A percentile compares a stretch with the other conserved stretches of the same genome.
Conservation (phyloP, 495 filamentous ascomycete genomes). For the Aspergillus affinis region DNA sequence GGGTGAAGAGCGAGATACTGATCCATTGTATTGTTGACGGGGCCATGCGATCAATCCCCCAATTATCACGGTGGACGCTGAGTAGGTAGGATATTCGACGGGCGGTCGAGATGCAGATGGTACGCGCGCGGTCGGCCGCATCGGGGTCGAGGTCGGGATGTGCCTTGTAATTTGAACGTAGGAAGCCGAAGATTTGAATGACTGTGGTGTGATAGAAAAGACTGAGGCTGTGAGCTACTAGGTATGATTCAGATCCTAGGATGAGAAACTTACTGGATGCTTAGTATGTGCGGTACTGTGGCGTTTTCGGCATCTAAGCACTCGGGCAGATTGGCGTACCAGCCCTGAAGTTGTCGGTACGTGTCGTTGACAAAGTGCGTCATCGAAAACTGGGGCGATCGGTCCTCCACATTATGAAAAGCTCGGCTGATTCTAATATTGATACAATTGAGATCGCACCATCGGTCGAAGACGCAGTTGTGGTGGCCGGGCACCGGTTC, state of each 20-base stretch:
- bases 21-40: constrained; percentile 33
- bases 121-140: constrained; percentile 1
- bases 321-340: constrained; percentile 31
- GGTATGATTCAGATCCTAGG: neutral
- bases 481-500: constrained; percentile 27
- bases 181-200: constrained; percentile 27
- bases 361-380: constrained; percentile 17
- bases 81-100: constrained; percentile 23
- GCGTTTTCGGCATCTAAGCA: constrained; percentile 22
- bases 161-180: constrained; percentile 7
- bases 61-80: constrained; percentile 24
- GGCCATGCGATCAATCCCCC: constrained; percentile 32
- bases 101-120: constrained; percentile 21
- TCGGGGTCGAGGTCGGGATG: neutral
- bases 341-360: constrained; percentile 28
- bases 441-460: constrained; percentile 28
- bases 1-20: constrained; percentile 29
- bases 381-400: constrained; percentile 18
- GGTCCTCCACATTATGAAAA: constrained; percentile 25
- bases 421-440: constrained; percentile 25
- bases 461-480: constrained; percentile 28
- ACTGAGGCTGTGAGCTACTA: constrained; percentile 9
- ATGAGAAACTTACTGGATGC: constrained; percentile 30
- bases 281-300: constrained; percentile 30
- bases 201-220: constrained; percentile 32